Evolutionary conservation across 257 asterid genomes (phyloP).

Genomic region (Jacaranda mimosifolia): DNA sequence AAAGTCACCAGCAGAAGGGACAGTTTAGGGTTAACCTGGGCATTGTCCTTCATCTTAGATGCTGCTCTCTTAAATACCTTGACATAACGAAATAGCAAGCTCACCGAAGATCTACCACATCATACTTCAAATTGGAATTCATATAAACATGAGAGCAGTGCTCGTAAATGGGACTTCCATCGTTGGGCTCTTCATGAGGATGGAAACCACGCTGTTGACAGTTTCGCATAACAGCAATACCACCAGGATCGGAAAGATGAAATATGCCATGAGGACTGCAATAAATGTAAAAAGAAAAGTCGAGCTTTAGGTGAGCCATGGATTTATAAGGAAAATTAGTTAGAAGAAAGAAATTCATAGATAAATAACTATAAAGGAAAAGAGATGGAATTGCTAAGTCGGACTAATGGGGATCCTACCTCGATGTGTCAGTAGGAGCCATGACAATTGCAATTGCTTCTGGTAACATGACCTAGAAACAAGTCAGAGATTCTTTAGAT

Average conservation of each 20-base stretch:
- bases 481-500: not conserved
- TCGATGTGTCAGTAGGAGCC: conserved; percentile 89
- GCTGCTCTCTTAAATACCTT: too few species aligned
- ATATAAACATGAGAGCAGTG: conserved; percentile 91
- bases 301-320: too few species aligned
- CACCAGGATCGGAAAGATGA: conserved; percentile 94
- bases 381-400: too few species aligned
- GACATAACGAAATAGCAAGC: not conserved
- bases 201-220: conserved; percentile 95
- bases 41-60: not conserved
- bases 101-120: conserved; percentile 92
- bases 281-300: not conserved
- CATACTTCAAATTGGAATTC: conserved; percentile 74
- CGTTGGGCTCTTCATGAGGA: conserved; percentile 96
- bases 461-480: conserved; percentile 85
- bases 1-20: not conserved
- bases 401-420: conserved; percentile 33
- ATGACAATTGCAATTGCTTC: conserved; percentile 97
- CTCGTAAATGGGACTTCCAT: conserved; percentile 88
- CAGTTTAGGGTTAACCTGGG: not conserved
- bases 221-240: conserved; percentile 73
- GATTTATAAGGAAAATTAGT: too few species aligned
- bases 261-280: conserved; percentile 96
- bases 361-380: too few species aligned
- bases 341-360: too few species aligned